Base-by-base conservation (phyloP, 345 rosid genomes). In the Zanthoxylum bungeanum region DNA sequence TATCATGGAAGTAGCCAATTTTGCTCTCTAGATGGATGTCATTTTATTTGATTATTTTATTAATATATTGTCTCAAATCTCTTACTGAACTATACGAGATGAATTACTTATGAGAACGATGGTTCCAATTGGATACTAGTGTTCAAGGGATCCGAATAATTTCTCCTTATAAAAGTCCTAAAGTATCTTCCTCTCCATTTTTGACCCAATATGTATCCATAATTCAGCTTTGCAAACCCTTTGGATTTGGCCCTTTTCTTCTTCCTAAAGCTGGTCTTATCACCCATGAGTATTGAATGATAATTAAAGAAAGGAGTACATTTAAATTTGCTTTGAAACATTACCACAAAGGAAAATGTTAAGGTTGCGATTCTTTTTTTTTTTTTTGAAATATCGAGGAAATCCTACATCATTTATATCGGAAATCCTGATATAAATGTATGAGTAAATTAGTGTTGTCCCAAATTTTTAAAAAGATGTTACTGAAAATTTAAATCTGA, bases 121-220 rank as follows among this genome's bases (percentile, higher is more conserved):
- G 98, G 97, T 74, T 95, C 99, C 71, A 85, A 70, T 67, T 89
- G 96, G 40, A 78, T 69, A 57, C 72, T 73, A 53, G 85, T 75
- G 72, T 84, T 85, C 88, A 86, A 72, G 8, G 99, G 99, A 82
- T 91, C 97, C 70, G 92, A 60, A 79, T 92, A 92, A 58, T 86
- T 92, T 53, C 99, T 69, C 67, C 97, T 85, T 72, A 95, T 84
- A 63, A 91, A 88, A 62, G 82, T 89, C 78, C 75, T 84, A 14
- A n/a, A 95, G 90, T 51, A 95, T 91, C 79, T 89, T 92, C 82
- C 80, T 89, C 87, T 95, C 99, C 81, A 95, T 9, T 79, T 79
- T 84, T 95, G 98, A 72, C 87, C 85, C 64, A 95, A 68, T 50
- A 95, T 77, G 73, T 88, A 88, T 53, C 97, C 89, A 76, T 85